Evolutionary conservation across 2,329 filamentous ascomycete species (phyloP), one percentile per base, ranked within the genome.

Genomic region (Dactylellina drechsleri): DNA sequence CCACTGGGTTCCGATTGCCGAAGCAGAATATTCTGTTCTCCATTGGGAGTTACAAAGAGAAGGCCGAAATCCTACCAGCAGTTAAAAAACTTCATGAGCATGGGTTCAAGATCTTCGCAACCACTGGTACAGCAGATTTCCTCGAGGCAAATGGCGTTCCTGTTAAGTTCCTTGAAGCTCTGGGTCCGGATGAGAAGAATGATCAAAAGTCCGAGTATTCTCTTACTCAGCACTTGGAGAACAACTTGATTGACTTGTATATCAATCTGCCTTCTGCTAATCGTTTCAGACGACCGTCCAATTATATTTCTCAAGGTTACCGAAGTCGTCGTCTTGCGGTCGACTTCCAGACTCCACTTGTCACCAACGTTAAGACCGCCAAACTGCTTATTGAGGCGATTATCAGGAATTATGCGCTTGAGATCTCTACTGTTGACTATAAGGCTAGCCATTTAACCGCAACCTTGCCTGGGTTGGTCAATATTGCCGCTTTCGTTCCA

Each of bases 201-300:
- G 90, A 93, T 77, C 92, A 96, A 82, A 93, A 94, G 82, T 92
- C 93, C 0, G 95, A 99, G 83, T 99, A 96, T 84, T 99, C 95
- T 7, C 87, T 99, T 76, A 97, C 93, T 0, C 93, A 98, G 84
- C 94, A 97, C 84, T 85, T 99, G 83, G 91, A 94, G 71, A 98
- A 97, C 85, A 98, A 98, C 84, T 90, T 95, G 82, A 99, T 99
- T 80, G 94, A 98, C 82, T 85, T 99, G 75, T 99, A 99, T 85
- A 97, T 99, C 89, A 99, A 99, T 83, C 83, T 99, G 83, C 95
- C 95, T n/a, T 98, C 95, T 12, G 97, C 88, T 87, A 99, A 99
- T 85, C 92, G 93, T 82, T 99, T 96, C 86, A 89, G 95, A 79
- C 90, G 95, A 78, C 95, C 95, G 36, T 95, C 95, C 80, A 99